phyloP scores from a whole-genome alignment of 2,329 filamentous ascomycete genomes.

The Myriosclerotinia duriaeana region DNA sequence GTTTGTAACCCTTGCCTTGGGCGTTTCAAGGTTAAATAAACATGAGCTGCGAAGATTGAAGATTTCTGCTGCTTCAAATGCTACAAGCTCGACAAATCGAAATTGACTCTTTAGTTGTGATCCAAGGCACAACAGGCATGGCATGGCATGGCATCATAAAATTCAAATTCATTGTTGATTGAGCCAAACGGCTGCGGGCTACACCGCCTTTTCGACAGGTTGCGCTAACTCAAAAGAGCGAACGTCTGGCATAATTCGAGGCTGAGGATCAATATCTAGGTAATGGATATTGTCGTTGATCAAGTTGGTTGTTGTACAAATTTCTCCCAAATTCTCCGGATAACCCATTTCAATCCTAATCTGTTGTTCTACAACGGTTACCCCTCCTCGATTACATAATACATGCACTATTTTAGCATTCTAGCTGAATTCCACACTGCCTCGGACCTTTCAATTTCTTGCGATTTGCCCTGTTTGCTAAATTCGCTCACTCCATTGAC shows the following conservation, averaged over 20 bases:
- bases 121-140: neutral
- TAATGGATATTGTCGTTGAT: neutral
- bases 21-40: neutral
- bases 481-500: neutral
- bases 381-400: neutral
- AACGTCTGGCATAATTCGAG: neutral
- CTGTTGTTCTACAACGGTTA: neutral
- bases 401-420: neutral
- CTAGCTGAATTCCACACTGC: neutral
- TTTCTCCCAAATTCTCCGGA: neutral
- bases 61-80: neutral
- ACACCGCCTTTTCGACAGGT: neutral
- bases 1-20: too few species aligned
- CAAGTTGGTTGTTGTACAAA: neutral
- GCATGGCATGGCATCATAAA: too few species aligned
- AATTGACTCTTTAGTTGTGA: neutral
- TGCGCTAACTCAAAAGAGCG: neutral
- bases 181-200: neutral
- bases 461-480: constrained; percentile 8
- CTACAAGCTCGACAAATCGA: too few species aligned
- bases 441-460: neutral
- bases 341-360: neutral
- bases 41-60: neutral
- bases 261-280: neutral
- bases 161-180: too few species aligned